phyloP scores from a whole-genome alignment of 2,329 filamentous ascomycete genomes.

The Alternaria conjuncta region DNA sequence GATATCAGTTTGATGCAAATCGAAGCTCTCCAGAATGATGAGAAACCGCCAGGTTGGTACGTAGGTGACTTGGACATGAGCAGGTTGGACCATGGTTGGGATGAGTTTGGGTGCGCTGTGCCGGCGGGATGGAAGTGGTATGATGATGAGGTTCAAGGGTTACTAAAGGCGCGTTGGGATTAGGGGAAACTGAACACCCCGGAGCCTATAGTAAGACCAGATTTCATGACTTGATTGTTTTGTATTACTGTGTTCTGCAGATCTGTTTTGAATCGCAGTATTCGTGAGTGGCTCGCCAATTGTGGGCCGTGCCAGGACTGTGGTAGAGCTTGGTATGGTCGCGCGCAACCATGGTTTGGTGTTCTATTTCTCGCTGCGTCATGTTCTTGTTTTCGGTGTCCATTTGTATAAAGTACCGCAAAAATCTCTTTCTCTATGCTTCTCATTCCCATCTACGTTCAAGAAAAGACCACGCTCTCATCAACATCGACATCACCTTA shows the following conservation, averaged over 20 bases:
- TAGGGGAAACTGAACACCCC: not conserved
- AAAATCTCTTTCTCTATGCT: not conserved
- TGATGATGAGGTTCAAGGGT: not conserved
- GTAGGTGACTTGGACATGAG: not conserved
- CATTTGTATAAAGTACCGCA: not conserved
- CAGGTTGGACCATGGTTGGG: not conserved
- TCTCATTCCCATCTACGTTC: not conserved
- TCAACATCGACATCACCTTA: not conserved
- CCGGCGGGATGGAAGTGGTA: not conserved
- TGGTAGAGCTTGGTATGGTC: not conserved
- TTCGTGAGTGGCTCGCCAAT: not conserved
- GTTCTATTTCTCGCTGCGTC: not conserved
- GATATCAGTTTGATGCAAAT: not conserved
- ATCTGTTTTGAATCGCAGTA: not conserved
- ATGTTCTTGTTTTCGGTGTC: not conserved
- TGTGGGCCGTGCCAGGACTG: not conserved
- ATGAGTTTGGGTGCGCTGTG: not conserved
- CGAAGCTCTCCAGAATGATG: not conserved
- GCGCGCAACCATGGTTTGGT: not conserved
- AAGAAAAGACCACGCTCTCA: not conserved
- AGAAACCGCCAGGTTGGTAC: not conserved
- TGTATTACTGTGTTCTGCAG: not conserved
- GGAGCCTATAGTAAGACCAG: not conserved
- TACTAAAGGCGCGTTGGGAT: not conserved
- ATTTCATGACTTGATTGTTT: not conserved